phyloP scores from a whole-genome alignment of 1,284 basidiomycete genomes.

The Ceratobasidium sp. region DNA sequence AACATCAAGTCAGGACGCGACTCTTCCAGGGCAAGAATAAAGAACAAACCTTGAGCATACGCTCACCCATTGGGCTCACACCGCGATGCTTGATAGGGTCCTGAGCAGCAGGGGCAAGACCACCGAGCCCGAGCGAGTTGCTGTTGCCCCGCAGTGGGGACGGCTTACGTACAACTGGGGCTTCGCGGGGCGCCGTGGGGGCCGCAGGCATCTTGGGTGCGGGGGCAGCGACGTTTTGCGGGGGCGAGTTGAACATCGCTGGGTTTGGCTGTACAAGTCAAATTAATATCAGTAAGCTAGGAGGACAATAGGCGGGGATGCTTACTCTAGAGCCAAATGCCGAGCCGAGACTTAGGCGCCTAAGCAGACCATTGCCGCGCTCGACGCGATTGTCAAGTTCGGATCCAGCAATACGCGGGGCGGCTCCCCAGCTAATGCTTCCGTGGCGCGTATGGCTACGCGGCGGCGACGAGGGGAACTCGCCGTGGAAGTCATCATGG shows the following conservation, averaged over 20 bases:
- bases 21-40: not conserved
- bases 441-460: slow-evolving; percentile 39
- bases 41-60: slow-evolving; percentile 48
- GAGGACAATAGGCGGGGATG: not conserved
- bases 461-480: slow-evolving; percentile 31
- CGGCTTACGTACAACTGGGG: slow-evolving; percentile 31
- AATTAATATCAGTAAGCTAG: slow-evolving; percentile 19
- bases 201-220: slow-evolving; percentile 10
- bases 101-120: slow-evolving; percentile 18
- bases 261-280: not conserved
- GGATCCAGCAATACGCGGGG: slow-evolving; percentile 10
- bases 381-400: slow-evolving; percentile 33
- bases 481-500: slow-evolving; percentile 41
- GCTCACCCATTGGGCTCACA: slow-evolving; percentile 50
- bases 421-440: slow-evolving; percentile 27
- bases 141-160: slow-evolving; percentile 31
- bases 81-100: slow-evolving; percentile 47
- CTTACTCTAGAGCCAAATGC: slow-evolving; percentile 36
- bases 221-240: slow-evolving; percentile 17
- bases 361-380: slow-evolving; percentile 37
- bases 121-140: slow-evolving; percentile 11
- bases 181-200: slow-evolving; percentile 32
- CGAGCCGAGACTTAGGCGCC: slow-evolving; percentile 31
- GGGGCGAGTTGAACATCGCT: slow-evolving; percentile 10
- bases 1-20: not conserved